phyloP scores from a whole-genome alignment of 2,329 filamentous ascomycete species.

The Xylariaceae sp. region DNA sequence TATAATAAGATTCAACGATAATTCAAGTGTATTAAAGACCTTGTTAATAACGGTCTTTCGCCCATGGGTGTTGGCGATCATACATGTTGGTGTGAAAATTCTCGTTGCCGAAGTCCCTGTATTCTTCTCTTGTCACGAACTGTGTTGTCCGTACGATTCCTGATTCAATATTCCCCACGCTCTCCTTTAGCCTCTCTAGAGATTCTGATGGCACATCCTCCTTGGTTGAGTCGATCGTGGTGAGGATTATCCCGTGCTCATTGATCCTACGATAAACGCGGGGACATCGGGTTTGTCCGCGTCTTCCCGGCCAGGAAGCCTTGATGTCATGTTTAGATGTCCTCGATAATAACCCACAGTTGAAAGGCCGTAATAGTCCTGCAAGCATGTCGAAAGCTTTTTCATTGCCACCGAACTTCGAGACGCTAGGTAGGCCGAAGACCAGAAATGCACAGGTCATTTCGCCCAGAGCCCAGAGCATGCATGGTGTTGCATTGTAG shows the following conservation, averaged over 20 bases:
- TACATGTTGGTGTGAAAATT: slow-evolving; percentile 7
- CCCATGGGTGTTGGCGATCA: slow-evolving; percentile 23
- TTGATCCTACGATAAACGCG: slow-evolving; percentile 16
- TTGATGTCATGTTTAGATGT: background rate
- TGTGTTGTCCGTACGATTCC: slow-evolving; percentile 22
- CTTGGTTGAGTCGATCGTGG: slow-evolving; percentile 11
- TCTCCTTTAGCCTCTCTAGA: slow-evolving; percentile 15
- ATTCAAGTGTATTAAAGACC: background rate
- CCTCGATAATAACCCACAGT: background rate
- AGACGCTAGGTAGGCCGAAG: slow-evolving; percentile 15
- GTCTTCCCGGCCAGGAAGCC: background rate
- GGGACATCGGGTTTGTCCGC: slow-evolving; percentile 4
- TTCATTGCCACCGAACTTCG: slow-evolving; percentile 2
- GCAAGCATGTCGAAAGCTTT: background rate
- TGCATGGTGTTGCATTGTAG: slow-evolving; percentile 8
- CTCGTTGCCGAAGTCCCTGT: slow-evolving; percentile 11
- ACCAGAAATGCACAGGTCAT: slow-evolving; percentile 24
- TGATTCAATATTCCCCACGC: background rate
- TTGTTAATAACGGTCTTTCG: slow-evolving; percentile 13
- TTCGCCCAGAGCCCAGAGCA: slow-evolving; percentile 19
- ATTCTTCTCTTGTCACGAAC: slow-evolving; percentile 19
- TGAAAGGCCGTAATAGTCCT: background rate
- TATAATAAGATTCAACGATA: background rate
- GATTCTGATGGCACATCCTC: slow-evolving; percentile 12
- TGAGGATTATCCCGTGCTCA: slow-evolving; percentile 9